Evolutionary conservation across 495 filamentous ascomycete genomes (phyloP).

Genomic region (Neurospora sp.): DNA sequence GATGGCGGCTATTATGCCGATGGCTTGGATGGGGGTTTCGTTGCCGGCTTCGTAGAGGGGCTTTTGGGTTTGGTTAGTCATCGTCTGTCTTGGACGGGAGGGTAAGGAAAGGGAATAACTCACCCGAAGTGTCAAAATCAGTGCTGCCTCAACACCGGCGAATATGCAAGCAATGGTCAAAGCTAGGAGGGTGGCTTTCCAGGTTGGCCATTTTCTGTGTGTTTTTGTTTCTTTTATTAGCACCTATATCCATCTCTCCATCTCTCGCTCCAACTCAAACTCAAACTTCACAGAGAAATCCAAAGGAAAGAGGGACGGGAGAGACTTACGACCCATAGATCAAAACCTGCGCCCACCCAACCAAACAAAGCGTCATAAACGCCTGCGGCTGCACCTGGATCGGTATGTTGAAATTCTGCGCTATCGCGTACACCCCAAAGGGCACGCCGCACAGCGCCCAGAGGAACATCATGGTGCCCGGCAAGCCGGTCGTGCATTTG

Average conservation of each 20-base stretch:
- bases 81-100: neutral
- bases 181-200: constrained; percentile 40
- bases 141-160: constrained; percentile 47
- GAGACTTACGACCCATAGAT: constrained; percentile 48
- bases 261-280: neutral
- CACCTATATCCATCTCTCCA: neutral
- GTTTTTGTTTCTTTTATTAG: neutral
- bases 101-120: neutral
- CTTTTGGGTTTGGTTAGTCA: constrained; percentile 10
- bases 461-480: constrained; percentile 62
- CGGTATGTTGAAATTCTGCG: constrained; percentile 62
- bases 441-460: constrained; percentile 54
- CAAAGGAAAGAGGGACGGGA: no score
- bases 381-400: constrained; percentile 66
- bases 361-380: constrained; percentile 52
- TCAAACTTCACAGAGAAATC: neutral
- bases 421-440: constrained; percentile 33
- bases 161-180: constrained; percentile 34
- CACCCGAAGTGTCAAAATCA: constrained; percentile 56
- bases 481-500: constrained; percentile 65
- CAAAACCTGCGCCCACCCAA: constrained; percentile 58
- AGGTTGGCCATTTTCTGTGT: constrained; percentile 38
- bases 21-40: constrained; percentile 43
- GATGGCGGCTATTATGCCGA: constrained; percentile 58
- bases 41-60: constrained; percentile 42